Evolutionary conservation across 2,329 filamentous ascomycete species (phyloP), one percentile per base, ranked within the genome.

Genomic region (Xylariales sp.): DNA sequence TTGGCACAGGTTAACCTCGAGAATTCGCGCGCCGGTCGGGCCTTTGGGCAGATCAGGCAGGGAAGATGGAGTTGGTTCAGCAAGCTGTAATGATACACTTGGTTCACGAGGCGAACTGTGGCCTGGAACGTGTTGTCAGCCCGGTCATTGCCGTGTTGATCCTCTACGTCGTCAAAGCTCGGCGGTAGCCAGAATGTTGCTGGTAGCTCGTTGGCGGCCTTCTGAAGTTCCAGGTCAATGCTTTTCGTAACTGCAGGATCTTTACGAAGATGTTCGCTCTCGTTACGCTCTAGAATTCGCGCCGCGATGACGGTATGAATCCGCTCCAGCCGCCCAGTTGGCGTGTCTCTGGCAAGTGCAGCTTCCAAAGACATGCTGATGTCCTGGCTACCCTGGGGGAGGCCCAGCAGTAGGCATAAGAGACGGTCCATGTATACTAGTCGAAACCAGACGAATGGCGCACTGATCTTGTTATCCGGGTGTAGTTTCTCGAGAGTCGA

Each of bases 401-500:
- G 23, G n/a, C 23, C 23, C 8, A 25, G 23, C 23, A 25, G 23
- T 25, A 64, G 41, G 16, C 45, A 53, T 14, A 65, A 46, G 38
- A 57, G 59, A 14, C 60, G 57, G 37, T 67, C 63, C 12, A 49
- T 42, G 32, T 50, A 52, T 6, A 62, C 46, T 6, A 65, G 52
- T 15, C 56, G 54, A 20, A 51, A 53, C 61, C 61, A 64, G 38
- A 61, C 18, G 12, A 38, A 30, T 12, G 39, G 24, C 1, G 44
- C 34, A 15, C 45, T 29, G 14, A 18, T 21, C 6, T 39, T 27
- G 6, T 29, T 15, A 4, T 40, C n/a, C 4, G 38, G 31, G 35
- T 49, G 32, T 29, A 48, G 33, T 8, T 20, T 20, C 33, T 41
- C 36, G 15, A 23, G 46, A 49, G 45, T 49, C 42, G 37, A 34